A percentile compares a stretch with the other conserved stretches of the same genome.
Evolutionary conservation across 2,329 filamentous ascomycete genomes (phyloP).

Genomic region (Xylaria digitata): DNA sequence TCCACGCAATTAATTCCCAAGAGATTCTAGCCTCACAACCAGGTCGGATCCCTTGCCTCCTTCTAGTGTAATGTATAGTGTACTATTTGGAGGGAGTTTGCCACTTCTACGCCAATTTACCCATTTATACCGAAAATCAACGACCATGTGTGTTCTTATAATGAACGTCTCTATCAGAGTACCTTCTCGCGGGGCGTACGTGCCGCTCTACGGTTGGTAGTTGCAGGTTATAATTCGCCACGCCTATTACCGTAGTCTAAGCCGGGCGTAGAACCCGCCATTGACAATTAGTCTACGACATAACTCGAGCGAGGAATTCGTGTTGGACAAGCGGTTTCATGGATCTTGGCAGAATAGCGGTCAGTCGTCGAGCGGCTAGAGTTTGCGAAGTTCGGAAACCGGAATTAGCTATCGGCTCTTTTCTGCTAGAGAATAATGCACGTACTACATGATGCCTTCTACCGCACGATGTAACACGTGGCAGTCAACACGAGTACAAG

Average conservation of each 20-base stretch:
- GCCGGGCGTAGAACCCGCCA: background rate
- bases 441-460: constrained; percentile 11
- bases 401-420: constrained; percentile 14
- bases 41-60: background rate
- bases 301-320: constrained; percentile 17
- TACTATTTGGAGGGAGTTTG: background rate
- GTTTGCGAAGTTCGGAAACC: constrained; percentile 24
- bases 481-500: background rate
- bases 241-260: background rate
- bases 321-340: constrained; percentile 10
- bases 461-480: constrained; percentile 10
- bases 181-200: background rate
- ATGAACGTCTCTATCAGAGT: no score
- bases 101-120: constrained; percentile 3
- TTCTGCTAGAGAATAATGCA: constrained; percentile 4
- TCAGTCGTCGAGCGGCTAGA: constrained; percentile 24
- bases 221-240: constrained; percentile 15
- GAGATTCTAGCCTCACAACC: background rate
- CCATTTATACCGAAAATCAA: no score
- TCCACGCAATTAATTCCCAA: background rate
- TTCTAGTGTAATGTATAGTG: background rate
- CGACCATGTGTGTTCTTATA: no score
- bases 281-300: background rate
- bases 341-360: constrained; percentile 32
- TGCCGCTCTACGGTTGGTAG: constrained; percentile 6